Conservation (phyloP, 1,139 yeast species). For the Pneumocystis wakefieldiae region DNA sequence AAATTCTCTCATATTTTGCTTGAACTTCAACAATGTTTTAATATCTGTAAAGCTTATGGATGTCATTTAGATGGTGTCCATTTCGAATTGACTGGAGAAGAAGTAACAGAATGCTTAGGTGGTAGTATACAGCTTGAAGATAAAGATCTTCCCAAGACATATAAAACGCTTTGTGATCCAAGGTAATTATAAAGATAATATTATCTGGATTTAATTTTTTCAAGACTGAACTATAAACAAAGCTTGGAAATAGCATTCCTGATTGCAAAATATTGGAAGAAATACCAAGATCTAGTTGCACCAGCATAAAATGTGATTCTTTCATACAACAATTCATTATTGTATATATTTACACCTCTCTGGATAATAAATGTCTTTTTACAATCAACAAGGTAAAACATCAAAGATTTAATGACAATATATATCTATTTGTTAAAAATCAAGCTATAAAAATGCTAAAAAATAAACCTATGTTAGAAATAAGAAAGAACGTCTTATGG, state of each 20-base stretch:
- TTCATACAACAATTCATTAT: too few relatives aligned
- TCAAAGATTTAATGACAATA: neutral
- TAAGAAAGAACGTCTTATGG: slow-evolving; percentile 1
- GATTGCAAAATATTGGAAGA: slow-evolving; percentile 22
- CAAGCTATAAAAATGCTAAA: neutral
- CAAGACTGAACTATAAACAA: slow-evolving; percentile 24
- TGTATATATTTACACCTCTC: too few relatives aligned
- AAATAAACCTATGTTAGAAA: neutral
- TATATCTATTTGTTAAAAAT: neutral
- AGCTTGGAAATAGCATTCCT: slow-evolving; percentile 30
- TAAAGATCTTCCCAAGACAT: slow-evolving; percentile 28
- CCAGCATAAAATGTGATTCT: neutral
- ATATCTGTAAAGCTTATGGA: slow-evolving; percentile 24
- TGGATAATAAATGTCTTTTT: too few relatives aligned
- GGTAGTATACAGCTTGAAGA: slow-evolving; percentile 30
- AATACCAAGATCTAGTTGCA: neutral
- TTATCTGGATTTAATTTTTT: neutral
- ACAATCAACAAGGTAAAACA: too few relatives aligned
- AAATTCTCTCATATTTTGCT: slow-evolving; percentile 30
- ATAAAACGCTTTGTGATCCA: slow-evolving; percentile 34
- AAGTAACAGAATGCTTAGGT: slow-evolving; percentile 33
- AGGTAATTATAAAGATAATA: slow-evolving; percentile 14
- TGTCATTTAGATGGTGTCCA: slow-evolving; percentile 30
- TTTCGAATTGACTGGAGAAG: slow-evolving; percentile 32
- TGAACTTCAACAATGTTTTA: slow-evolving; percentile 27